Evolutionary conservation across 139 green algal species (phyloP), one percentile per base, ranked within the genome.

Genomic region (Tetradesmus lagerheimii): DNA sequence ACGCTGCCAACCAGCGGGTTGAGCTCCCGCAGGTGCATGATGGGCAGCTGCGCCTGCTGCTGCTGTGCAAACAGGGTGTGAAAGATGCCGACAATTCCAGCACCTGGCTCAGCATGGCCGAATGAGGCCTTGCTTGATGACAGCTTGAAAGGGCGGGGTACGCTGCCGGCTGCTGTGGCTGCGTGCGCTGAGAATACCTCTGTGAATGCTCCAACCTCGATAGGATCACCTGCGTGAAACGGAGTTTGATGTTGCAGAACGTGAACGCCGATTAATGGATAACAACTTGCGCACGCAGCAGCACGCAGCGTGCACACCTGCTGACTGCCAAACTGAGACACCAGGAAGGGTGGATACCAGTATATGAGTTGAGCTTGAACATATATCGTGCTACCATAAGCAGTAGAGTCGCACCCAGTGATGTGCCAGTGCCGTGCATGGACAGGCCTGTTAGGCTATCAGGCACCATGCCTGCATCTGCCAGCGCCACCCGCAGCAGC

Each of bases 141-240:
- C 41, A 91, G 29, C 6, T 18, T 2, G 18, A 91, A 29, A 0
- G n/a, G 18, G 4, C 27, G 5, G 1, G 38, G 9, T 31, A 92
- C 11, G 93, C 86, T 18, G 91, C 80, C 94, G 15, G 96, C 92
- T 67, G 92, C 35, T 80, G 62, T 15, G 43, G 45, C 83, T 80
- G 62, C 29, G n/a, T 18, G 35, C 12, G 25, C n/a, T 76, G 45
- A 80, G 29, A 92, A 83, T 18, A 94, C 91, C 20, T 92, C 93
- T 4, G 92, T 85, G 4, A 87, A 86, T 20, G 96, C 97, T 16
- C 97, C 96, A 8, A 98, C 90, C 87, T 99, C 97, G 74, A 99
- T 98, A 37, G 97, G 96, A 43, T 99, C 97, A 39, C 83, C 83
- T 88, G 39, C 41, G n/a, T 39, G n/a, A n/a, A n/a, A n/a, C n/a